phyloP scores from a whole-genome alignment of 768 basidiomycete genomes.

The Gymnopilus junonius region DNA sequence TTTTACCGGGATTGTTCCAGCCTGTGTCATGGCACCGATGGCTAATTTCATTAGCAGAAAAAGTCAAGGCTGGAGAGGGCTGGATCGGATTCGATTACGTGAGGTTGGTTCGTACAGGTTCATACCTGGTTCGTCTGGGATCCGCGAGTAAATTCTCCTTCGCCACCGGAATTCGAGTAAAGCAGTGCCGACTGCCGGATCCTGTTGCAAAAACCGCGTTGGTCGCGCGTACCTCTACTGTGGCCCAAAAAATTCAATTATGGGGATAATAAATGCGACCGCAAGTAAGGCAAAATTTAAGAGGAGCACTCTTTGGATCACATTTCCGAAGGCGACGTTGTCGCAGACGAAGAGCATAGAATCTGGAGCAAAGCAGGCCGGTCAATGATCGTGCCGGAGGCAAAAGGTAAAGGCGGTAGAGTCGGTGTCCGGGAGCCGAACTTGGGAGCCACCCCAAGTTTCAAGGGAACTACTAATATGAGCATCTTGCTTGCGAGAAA shows the following conservation, averaged over 20 bases:
- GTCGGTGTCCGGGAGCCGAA: background rate
- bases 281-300: no score
- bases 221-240: background rate
- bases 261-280: no score
- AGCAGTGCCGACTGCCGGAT: background rate
- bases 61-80: background rate
- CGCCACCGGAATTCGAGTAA: background rate
- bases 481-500: no score
- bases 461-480: no score
- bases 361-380: background rate
- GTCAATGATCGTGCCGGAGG: background rate
- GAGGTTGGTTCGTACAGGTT: background rate
- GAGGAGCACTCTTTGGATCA: no score
- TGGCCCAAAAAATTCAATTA: background rate
- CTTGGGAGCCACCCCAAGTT: no score
- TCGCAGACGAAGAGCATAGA: no score
- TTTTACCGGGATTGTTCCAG: background rate
- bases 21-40: constrained; percentile 1
- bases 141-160: background rate
- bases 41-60: constrained; percentile 2
- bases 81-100: background rate
- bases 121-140: background rate
- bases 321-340: no score
- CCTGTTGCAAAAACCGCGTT: background rate
- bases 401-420: background rate